Evolutionary conservation across 495 filamentous ascomycete species (phyloP).

Genomic region (Penicillium canescens): DNA sequence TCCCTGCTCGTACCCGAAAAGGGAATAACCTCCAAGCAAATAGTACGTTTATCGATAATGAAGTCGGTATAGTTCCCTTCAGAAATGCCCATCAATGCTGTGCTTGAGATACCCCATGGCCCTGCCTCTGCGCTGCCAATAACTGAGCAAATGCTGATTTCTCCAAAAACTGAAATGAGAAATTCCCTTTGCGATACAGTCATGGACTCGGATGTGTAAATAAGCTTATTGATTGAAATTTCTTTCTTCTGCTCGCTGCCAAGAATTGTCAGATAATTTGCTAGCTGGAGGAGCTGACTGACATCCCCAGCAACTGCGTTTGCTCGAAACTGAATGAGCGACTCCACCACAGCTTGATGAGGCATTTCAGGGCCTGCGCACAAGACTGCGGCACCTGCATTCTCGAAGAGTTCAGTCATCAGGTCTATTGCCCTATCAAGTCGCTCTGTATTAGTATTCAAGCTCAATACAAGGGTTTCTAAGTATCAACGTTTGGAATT

Average conservation of each 20-base stretch:
- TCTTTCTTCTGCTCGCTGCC: background rate
- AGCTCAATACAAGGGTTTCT: too few species aligned
- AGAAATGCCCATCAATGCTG: slow-evolving; percentile 13
- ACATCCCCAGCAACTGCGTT: slow-evolving; percentile 29
- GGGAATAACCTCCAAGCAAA: slow-evolving; percentile 32
- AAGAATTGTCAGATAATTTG: slow-evolving; percentile 23
- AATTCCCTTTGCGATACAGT: slow-evolving; percentile 15
- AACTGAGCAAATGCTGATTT: slow-evolving; percentile 24
- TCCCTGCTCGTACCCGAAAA: slow-evolving; percentile 19
- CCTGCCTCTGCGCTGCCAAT: slow-evolving; percentile 32
- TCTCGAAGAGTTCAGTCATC: slow-evolving; percentile 18
- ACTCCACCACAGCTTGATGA: slow-evolving; percentile 10
- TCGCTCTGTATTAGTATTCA: too few species aligned
- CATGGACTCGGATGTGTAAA: slow-evolving; percentile 30
- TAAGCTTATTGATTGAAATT: slow-evolving; percentile 20
- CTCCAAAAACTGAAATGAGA: slow-evolving; percentile 5
- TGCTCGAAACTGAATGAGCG: slow-evolving; percentile 20
- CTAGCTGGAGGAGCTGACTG: slow-evolving; percentile 25
- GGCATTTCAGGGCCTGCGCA: slow-evolving; percentile 25
- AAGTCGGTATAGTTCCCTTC: slow-evolving; percentile 23
- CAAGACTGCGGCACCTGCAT: slow-evolving; percentile 23
- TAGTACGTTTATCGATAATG: slow-evolving; percentile 28
- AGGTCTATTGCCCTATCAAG: slow-evolving; percentile 21
- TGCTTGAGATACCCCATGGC: too few species aligned
- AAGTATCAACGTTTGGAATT: too few species aligned